A percentile compares a stretch with the other conserved stretches of the same genome.
Conservation (phyloP, 164 flowering plant species). For the Sedum album region DNA sequence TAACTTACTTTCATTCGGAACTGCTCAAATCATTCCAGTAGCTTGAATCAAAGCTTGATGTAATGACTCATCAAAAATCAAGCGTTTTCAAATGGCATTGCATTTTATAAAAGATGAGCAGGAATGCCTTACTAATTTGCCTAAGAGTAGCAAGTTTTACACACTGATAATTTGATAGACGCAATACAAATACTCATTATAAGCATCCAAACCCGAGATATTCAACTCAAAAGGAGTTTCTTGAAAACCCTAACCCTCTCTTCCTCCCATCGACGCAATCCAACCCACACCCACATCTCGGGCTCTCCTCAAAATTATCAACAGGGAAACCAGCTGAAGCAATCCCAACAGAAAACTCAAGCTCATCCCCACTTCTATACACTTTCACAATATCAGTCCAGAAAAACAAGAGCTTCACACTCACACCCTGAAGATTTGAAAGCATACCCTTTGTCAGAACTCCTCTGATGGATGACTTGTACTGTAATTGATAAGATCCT, state of each 20-base stretch:
- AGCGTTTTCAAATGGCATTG: too few species aligned
- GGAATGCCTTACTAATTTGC: too few species aligned
- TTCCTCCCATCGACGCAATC: conserved; percentile 17
- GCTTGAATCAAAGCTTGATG: too few species aligned
- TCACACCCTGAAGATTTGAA: conserved; percentile 25
- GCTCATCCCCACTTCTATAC: conserved; percentile 21
- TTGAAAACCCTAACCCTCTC: conserved; percentile 10
- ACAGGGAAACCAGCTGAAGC: conserved; percentile 20
- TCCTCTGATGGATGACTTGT: conserved; percentile 27
- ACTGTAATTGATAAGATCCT: conserved; percentile 27
- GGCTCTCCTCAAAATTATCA: conserved; percentile 30
- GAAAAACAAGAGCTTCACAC: conserved; percentile 32
- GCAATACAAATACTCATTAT: background rate
- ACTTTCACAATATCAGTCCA: conserved; percentile 44
- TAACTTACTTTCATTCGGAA: too few species aligned
- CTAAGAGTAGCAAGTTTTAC: too few species aligned
- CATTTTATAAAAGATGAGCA: too few species aligned
- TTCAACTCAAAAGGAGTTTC: background rate
- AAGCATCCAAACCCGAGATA: background rate
- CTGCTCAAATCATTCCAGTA: too few species aligned
- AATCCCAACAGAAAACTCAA: conserved; percentile 44
- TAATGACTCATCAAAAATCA: too few species aligned
- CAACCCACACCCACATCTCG: conserved; percentile 46
- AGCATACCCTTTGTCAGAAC: conserved; percentile 21
- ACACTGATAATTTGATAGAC: too few species aligned